A percentile compares a stretch with the other conserved stretches of the same genome.
phyloP scores from a whole-genome alignment of 106 monocot species.

The Dendrobium huoshanense region DNA sequence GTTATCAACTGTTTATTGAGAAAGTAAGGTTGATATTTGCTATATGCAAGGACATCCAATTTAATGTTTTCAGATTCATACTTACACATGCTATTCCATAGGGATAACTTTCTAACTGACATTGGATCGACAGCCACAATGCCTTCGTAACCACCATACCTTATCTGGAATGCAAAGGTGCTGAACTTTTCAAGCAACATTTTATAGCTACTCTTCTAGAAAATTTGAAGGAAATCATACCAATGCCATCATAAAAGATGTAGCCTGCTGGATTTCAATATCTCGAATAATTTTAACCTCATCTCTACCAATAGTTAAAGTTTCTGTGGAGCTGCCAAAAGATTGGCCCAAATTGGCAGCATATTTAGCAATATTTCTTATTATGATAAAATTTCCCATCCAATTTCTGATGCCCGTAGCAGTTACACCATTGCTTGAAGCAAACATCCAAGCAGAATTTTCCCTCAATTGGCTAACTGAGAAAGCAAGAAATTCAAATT shows the following conservation, averaged over 20 bases:
- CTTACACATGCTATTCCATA: constrained; percentile 84
- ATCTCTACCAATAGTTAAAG: constrained; percentile 37
- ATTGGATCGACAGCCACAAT: constrained; percentile 80
- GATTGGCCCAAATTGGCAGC: constrained; percentile 86
- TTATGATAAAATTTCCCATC: constrained; percentile 75
- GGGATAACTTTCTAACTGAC: constrained; percentile 51
- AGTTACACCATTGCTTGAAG: constrained; percentile 43
- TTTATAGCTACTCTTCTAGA: constrained; percentile 63
- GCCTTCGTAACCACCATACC: constrained; percentile 88
- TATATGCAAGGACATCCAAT: constrained; percentile 80
- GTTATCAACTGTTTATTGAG: constrained; percentile 87
- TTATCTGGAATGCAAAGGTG: constrained; percentile 84
- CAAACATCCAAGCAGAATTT: constrained; percentile 93
- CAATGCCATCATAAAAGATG: constrained; percentile 92
- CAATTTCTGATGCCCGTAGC: constrained; percentile 51
- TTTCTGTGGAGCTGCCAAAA: constrained; percentile 77
- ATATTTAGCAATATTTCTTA: constrained; percentile 90
- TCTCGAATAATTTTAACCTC: constrained; percentile 63
- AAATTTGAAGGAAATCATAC: constrained; percentile 74
- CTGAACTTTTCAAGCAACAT: constrained; percentile 41
- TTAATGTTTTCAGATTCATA: constrained; percentile 64
- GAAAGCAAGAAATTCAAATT: constrained; percentile 94
- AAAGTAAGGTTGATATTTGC: constrained; percentile 70
- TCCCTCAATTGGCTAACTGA: constrained; percentile 84
- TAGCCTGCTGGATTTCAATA: constrained; percentile 34